Base-by-base conservation (phyloP, 208 protist species). In the Crithidia fasciculata region DNA sequence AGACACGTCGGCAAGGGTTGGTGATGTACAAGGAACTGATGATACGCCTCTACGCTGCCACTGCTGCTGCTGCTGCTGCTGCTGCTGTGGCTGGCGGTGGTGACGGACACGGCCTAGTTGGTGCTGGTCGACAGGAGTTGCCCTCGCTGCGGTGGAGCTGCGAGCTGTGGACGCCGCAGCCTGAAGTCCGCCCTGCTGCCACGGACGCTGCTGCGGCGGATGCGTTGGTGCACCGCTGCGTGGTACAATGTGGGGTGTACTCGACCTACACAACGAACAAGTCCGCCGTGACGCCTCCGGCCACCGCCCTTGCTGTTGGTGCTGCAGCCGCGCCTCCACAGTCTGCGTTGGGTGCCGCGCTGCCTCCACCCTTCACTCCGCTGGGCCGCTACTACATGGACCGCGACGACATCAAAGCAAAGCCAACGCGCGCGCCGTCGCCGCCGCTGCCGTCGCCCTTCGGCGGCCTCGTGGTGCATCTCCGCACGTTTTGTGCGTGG, bases 121-220 rank as follows among this genome's bases (percentile, higher is more conserved):
- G 8, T 2, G 5, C 47, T 8, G 47, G 16, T 2, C 69, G 8
- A 36, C 44, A 54, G 39, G 37, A 39, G 62, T 4, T 61, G 53
- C 67, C 67, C 15, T 52, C 67, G 19, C 28, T 72, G 4, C 54
- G 12, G 10, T 72, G 67, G 67, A 40, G 56, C 4, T 72, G 67
- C 41, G 67, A 72, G 45, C 28, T 72, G 56, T 72, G 67, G 67
- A 72, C 67, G 8, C 54, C 56, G 5, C 36, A 36, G 18, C 28
- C 69, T 8, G 49, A 63, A 39, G 69, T 15, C 0, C 28, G 55
- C 7, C 9, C 45, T 49, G 45, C 45, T 13, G 16, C 16, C 50
- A 55, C 50, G 16, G 16, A 5, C 44, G 18, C 18, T 18, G 19
- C 52, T 0, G 2, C n/a, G 36, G 8, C 5, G 13, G 41, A n/a